Evolutionary conservation across 2,329 filamentous ascomycete species (phyloP).

Genomic region (Alternaria burnsii): DNA sequence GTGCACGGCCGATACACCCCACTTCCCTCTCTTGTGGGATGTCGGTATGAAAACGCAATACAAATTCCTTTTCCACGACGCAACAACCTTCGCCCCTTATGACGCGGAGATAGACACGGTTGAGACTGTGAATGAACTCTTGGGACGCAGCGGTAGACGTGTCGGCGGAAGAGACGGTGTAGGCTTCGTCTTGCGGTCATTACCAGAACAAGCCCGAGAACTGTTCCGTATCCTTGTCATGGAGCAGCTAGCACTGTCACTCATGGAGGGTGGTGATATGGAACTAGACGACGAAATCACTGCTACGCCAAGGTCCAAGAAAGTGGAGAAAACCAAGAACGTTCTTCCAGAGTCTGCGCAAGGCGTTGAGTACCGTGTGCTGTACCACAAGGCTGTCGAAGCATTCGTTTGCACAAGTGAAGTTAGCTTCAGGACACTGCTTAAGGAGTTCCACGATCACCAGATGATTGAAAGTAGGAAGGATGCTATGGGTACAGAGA

Average conservation of each 20-base stretch:
- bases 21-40: slow-evolving; percentile 90
- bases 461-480: slow-evolving; percentile 93
- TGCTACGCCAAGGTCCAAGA: slow-evolving; percentile 34
- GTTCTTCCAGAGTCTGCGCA: slow-evolving; percentile 50
- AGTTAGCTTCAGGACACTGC: slow-evolving; percentile 89
- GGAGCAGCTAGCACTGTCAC: slow-evolving; percentile 77
- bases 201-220: slow-evolving; percentile 91
- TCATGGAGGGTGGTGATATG: slow-evolving; percentile 55
- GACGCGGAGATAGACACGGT: slow-evolving; percentile 81
- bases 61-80: slow-evolving; percentile 91
- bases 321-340: slow-evolving; percentile 35
- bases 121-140: slow-evolving; percentile 86
- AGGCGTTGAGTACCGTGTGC: slow-evolving; percentile 85
- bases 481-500: slow-evolving; percentile 83
- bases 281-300: slow-evolving; percentile 32
- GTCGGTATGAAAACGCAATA: slow-evolving; percentile 81
- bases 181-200: slow-evolving; percentile 84
- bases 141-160: slow-evolving; percentile 80
- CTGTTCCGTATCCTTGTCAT: slow-evolving; percentile 85
- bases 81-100: slow-evolving; percentile 85
- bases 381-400: slow-evolving; percentile 95
- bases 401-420: slow-evolving; percentile 97
- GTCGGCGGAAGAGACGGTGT: slow-evolving; percentile 91
- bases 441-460: slow-evolving; percentile 99
- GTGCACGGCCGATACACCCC: slow-evolving; percentile 86